Evolutionary conservation across 129 eudicot genomes (phyloP).

Genomic region (Erigeron canadensis): DNA sequence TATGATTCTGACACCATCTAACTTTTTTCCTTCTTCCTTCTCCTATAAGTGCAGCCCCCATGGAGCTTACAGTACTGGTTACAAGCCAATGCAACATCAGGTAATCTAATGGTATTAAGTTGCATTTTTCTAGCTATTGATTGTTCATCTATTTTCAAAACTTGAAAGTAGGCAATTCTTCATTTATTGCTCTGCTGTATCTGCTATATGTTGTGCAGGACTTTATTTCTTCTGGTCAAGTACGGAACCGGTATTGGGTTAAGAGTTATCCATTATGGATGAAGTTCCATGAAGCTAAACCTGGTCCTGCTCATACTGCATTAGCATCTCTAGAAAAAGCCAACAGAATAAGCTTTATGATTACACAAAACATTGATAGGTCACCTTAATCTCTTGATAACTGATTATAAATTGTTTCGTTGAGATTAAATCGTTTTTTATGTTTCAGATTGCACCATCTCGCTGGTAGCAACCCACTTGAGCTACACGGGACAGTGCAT

Average conservation of each 20-base stretch:
- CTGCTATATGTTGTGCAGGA: slow-evolving; percentile 45
- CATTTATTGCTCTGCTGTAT: slow-evolving; percentile 11
- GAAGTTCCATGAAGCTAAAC: slow-evolving; percentile 65
- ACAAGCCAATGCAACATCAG: slow-evolving; percentile 93
- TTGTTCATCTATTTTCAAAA: background rate
- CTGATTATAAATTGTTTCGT: background rate
- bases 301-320: slow-evolving; percentile 77
- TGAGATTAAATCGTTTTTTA: slow-evolving; percentile 19
- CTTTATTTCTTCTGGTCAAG: slow-evolving; percentile 66
- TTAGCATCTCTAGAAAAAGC: slow-evolving; percentile 80
- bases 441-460: slow-evolving; percentile 87
- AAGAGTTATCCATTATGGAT: slow-evolving; percentile 95
- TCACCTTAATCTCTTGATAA: slow-evolving; percentile 22
- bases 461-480: slow-evolving; percentile 91
- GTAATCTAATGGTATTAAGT: slow-evolving; percentile 60
- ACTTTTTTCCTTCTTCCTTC: background rate
- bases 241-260: slow-evolving; percentile 89
- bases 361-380: slow-evolving; percentile 96
- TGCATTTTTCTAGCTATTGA: slow-evolving; percentile 14
- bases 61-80: slow-evolving; percentile 97
- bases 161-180: background rate
- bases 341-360: slow-evolving; percentile 68
- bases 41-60: slow-evolving; percentile 59
- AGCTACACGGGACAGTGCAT: slow-evolving; percentile 89
- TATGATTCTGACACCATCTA: background rate